Evolutionary conservation across 345 rosid genomes (phyloP), one percentile per base, ranked within the genome.

Genomic region (Anacardium occidentale): DNA sequence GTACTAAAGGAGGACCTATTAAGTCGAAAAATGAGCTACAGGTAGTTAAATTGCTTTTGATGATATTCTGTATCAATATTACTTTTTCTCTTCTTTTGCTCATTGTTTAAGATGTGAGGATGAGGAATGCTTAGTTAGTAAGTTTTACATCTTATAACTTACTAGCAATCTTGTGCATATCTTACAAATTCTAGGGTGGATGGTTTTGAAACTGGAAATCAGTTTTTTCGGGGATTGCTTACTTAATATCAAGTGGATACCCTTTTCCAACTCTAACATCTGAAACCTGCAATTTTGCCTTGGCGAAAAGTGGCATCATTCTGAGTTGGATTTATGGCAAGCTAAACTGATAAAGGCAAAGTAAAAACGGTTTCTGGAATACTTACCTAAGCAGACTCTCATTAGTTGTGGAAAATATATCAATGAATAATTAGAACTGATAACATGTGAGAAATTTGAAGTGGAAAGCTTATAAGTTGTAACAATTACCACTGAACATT

Each of bases 11-110:
- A 55, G 89, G 85, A 52, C 92, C 97, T 44, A 83, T 94, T 65
- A 88, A 73, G 80, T 94, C 99, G 26, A 90, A 90, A 85, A 90
- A 94, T 75, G 99, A 94, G 76, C 74, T 87, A 73, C 75, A 79
- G 90, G 98, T 93, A 89, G 62, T 0, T 50, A n/a, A 50, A 61
- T 77, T 45, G 63, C 64, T 20, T 74, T 70, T 64, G 54, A 66
- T 79, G 21, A 20, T 54, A 53, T 64, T 64, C 48, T 71, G 17
- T 42, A 53, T 32, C 5, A 25, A 71, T 40, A 29, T 7, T 32
- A 25, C 5, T 2, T 77, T 61, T 58, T 26, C 75, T 25, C 21
- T 55, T 40, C 13, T 20, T 25, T 62, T 73, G 20, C 42, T 22
- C 42, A 14, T 34, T 47, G 59, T 63, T 32, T 42, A 42, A 69